Evolutionary conservation across 768 basidiomycete genomes (phyloP), one percentile per base, ranked within the genome.

Genomic region (Naganishia kalamii): DNA sequence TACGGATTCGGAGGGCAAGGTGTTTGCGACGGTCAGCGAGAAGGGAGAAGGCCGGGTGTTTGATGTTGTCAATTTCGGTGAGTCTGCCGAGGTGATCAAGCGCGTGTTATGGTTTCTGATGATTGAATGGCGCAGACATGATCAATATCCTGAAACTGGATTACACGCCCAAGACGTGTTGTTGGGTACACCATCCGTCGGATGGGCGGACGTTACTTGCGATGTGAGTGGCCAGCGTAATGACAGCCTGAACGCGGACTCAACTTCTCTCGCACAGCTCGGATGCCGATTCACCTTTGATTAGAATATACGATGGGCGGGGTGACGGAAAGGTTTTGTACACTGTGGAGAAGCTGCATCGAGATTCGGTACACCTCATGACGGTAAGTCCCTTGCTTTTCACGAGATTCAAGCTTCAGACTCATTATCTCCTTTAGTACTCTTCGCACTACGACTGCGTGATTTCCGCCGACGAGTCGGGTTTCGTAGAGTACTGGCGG

Each of bases 21-120:
- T 92, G 41, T 92, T 91, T 77, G 94, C 94, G 1, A 94, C 87
- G 29, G 83, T 97, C 1, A 87, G 91, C 1, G 92, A 92, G 69
- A 92, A 94, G 72, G 88, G 90, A 63, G 90, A 83, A 37, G 90
- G 88, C 17, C 92, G 98, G 78, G 89, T 99, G 32, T 98, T 98
- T 71, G 96, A 99, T 75, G 92, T 99, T 1, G 84, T 96, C 66
- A 97, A 98, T 79, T 98, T 97, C 76, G 96, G 94, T 96, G 71
- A 52, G 88, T 75, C 19, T 12, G 33, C n/a, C 44, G 29, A 17
- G 30, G 7, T 32, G 27, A 23, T 32, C 17, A 15, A 61, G 25
- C 13, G n/a, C 27, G 3, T 54, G 6, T 41, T 25, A 17, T 41
- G 35, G 23, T 27, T 47, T 21, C 12, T 46, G n/a, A 27, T 50